phyloP scores from a whole-genome alignment of 352 stramenopile genomes.

The Phytopythium sindhum region DNA sequence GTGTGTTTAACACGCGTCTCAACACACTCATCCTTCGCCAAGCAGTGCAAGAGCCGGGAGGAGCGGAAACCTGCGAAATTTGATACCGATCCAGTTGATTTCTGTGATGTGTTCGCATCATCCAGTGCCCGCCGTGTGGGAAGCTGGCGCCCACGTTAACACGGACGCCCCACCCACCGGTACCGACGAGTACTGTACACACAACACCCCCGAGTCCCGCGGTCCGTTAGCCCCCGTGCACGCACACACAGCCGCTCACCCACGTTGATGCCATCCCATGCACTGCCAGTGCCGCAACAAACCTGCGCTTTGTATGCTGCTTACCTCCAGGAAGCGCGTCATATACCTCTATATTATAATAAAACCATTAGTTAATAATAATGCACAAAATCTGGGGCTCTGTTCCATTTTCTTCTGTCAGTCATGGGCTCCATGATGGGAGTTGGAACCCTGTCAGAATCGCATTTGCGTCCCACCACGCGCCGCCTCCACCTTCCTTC shows the following conservation, averaged over 20 bases:
- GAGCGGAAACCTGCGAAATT: not conserved
- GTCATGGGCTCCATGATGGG: too few species aligned
- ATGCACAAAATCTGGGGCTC: too few species aligned
- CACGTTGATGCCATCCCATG: not conserved
- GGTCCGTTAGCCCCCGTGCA: not conserved
- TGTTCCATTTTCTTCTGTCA: too few species aligned
- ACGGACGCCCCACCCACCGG: not conserved
- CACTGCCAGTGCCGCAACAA: not conserved
- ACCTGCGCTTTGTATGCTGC: not conserved
- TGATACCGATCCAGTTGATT: not conserved
- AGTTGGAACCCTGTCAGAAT: slow-evolving; percentile 12
- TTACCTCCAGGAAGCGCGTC: too few species aligned
- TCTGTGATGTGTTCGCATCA: not conserved
- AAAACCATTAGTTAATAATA: too few species aligned
- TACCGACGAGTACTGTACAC: not conserved
- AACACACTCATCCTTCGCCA: slow-evolving; percentile 2
- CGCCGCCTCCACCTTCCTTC: not conserved
- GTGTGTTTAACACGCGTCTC: not conserved
- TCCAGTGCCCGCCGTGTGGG: not conserved
- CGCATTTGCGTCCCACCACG: not conserved
- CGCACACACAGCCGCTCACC: too few species aligned
- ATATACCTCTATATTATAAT: not conserved
- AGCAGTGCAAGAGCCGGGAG: not conserved
- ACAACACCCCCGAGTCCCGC: not conserved
- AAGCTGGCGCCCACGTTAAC: not conserved